A percentile compares a stretch with the other conserved stretches of the same genome.
These are phyloP conservation scores for Oenanthe javanica DNA, from an alignment of 140 eudicot genomes.

Conservation along the genomic window DNA sequence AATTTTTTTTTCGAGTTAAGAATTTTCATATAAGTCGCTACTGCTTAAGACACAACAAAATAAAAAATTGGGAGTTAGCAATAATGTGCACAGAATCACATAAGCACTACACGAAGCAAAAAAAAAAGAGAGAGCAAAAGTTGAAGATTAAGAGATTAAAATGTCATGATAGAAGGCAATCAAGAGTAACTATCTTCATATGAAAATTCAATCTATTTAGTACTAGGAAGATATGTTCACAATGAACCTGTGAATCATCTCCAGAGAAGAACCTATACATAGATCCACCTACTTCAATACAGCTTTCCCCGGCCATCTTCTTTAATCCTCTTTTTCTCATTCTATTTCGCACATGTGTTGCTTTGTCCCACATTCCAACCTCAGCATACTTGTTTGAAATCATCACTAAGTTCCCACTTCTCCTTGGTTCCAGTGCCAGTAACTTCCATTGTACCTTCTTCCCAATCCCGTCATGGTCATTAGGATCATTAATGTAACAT, in stretches of 20 bases:
- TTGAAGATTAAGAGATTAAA: neutral
- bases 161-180: neutral
- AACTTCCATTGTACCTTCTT: conserved; percentile 36
- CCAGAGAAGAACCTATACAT: conserved; percentile 48
- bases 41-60: neutral
- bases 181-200: conserved; percentile 24
- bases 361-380: conserved; percentile 58
- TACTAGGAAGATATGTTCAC: conserved; percentile 33
- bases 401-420: conserved; percentile 61
- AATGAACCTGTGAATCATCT: conserved; percentile 29
- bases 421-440: conserved; percentile 59
- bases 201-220: conserved; percentile 43
- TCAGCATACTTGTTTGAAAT: conserved; percentile 70
- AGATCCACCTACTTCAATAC: conserved; percentile 49
- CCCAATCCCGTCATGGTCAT: conserved; percentile 37
- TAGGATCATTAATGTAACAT: conserved; percentile 41
- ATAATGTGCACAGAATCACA: neutral
- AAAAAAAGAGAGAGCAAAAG: neutral
- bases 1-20: neutral
- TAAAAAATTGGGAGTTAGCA: neutral
- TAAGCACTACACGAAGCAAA: neutral
- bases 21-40: neutral
- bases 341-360: conserved; percentile 36
- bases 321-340: conserved; percentile 47
- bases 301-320: conserved; percentile 61